Conservation (phyloP, 2,329 filamentous ascomycete species). For the Penicillium sp. region DNA sequence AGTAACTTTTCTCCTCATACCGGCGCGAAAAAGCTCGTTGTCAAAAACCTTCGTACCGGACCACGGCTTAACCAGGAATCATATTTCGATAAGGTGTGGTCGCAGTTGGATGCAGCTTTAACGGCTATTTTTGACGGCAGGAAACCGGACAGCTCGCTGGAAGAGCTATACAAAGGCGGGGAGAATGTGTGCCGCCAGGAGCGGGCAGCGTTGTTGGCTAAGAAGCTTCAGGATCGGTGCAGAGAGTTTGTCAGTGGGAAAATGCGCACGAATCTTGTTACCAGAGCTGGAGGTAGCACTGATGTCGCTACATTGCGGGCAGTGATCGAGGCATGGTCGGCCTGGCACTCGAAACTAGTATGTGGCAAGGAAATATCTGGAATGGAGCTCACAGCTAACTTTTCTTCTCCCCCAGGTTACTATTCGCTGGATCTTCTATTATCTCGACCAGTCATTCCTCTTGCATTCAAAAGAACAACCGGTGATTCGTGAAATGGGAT, state of each 20-base stretch:
- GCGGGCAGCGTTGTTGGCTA: constrained; percentile 65
- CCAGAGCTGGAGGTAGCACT: constrained; percentile 52
- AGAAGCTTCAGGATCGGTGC: constrained; percentile 64
- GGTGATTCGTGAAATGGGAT: constrained; percentile 77
- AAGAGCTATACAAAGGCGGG: constrained; percentile 83
- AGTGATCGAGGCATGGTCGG: constrained; percentile 65
- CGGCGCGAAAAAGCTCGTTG: constrained; percentile 81
- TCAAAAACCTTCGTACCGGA: constrained; percentile 79
- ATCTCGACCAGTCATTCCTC: constrained; percentile 85
- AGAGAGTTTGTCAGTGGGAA: constrained; percentile 59
- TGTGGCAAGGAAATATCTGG: constrained; percentile 25
- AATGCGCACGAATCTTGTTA: constrained; percentile 60
- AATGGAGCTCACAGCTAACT: not conserved
- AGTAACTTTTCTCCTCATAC: constrained; percentile 67
- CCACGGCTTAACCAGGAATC: constrained; percentile 65
- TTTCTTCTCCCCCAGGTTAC: constrained; percentile 54
- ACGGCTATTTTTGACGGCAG: constrained; percentile 67
- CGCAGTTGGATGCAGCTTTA: constrained; percentile 71
- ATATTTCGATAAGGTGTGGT: constrained; percentile 75
- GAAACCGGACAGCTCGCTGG: constrained; percentile 69
- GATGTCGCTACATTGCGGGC: constrained; percentile 64
- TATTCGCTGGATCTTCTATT: constrained; percentile 88
- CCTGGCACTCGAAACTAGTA: constrained; percentile 77
- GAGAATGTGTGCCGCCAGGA: constrained; percentile 87
- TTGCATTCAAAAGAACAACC: constrained; percentile 67